Evolutionary conservation across 768 basidiomycete species (phyloP).

Genomic region (Tricholomella constricta): DNA sequence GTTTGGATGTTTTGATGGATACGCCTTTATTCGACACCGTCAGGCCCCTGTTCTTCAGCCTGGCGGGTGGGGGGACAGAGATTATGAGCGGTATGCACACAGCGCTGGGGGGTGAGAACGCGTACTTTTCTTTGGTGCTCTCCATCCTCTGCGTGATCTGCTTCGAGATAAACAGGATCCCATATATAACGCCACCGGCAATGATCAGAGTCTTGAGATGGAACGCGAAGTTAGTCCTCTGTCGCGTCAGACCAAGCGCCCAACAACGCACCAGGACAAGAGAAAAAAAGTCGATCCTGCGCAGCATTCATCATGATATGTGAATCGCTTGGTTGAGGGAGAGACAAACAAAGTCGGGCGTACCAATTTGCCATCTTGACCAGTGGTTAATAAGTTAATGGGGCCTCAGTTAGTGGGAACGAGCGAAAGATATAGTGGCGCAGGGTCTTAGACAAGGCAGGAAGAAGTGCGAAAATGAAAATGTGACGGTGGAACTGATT

Average conservation of each 20-base stretch:
- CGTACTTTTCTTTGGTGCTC: slow-evolving; percentile 59
- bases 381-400: not conserved
- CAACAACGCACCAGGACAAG: slow-evolving; percentile 36
- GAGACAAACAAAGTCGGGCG: not conserved
- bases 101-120: not conserved
- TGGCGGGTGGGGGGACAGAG: slow-evolving; percentile 23
- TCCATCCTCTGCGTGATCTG: slow-evolving; percentile 44
- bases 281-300: slow-evolving; percentile 45
- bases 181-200: slow-evolving; percentile 48
- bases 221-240: not conserved
- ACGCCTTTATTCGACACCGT: slow-evolving; percentile 61
- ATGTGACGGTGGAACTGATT: not conserved
- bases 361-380: slow-evolving; percentile 14
- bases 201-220: slow-evolving; percentile 47
- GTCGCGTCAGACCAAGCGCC: slow-evolving; percentile 18
- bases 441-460: too few relatives aligned
- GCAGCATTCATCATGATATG: not conserved
- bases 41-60: slow-evolving; percentile 59
- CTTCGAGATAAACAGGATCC: slow-evolving; percentile 37
- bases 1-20: slow-evolving; percentile 62
- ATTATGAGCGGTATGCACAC: not conserved
- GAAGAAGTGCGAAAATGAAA: not conserved
- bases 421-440: not conserved
- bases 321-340: not conserved
- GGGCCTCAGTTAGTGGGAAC: too few relatives aligned